Evolutionary conservation across 768 basidiomycete species (phyloP), one percentile per base, ranked within the genome.

Genomic region (Mycena olivaceomarginata): DNA sequence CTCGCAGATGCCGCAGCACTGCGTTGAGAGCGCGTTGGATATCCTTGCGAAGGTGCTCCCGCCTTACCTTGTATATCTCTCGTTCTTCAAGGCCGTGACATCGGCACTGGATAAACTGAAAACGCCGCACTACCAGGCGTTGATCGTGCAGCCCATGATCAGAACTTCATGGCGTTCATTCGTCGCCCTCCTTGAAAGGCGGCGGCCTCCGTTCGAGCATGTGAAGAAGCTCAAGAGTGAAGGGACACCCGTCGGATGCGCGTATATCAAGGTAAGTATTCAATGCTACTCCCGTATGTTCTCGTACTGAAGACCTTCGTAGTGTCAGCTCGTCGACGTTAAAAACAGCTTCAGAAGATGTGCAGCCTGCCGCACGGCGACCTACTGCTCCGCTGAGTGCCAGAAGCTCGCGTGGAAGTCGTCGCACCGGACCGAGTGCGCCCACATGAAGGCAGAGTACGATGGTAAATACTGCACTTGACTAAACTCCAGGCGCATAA

Each of bases 341-440:
- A 86, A 84, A 68, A 83, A 83, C 65, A 82, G 79, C 16, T 85
- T 88, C 77, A 77, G 77, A 48, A 82, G 83, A 53, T 88, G 87
- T 66, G 77, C 81, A 6, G 82, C 81, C 1, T 87, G 87, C 77
- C 74, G 78, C 4, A 81, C 72, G 4, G 85, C 84, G 4, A 78
- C 84, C 12, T 87, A 87, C 76, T 87, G 87, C 70, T 87, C 87
- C 1, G 83, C 84, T 60, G 85, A 87, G 73, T 87, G 87, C 64
- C 87, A 87, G 79, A 77, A 77, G 3, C 67, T 73, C 5, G 85
- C 82, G 4, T 86, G 86, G 86, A 87, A 87, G 46, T 84, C 81
- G 11, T 82, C 83, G 11, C 87, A 87, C 77, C 83, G 81, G 66
- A 74, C 70, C 0, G 82, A 82, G 56, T 87, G 86, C 81, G 83